phyloP scores from a whole-genome alignment of 345 rosid genomes.

The Eucalyptus viminalis region DNA sequence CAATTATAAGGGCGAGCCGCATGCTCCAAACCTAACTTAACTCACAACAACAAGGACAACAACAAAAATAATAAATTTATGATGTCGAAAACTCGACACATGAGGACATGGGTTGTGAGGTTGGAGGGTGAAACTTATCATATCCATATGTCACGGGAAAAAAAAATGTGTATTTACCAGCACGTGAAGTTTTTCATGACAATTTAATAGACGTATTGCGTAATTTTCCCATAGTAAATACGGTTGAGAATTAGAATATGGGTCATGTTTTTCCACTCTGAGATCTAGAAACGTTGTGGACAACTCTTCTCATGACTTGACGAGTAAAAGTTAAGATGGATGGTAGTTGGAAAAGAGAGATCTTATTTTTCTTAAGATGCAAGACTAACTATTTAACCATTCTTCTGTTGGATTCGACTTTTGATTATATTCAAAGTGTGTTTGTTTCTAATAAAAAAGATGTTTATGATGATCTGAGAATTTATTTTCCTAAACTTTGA shows the following conservation, averaged over 20 bases:
- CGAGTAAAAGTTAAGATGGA: not conserved
- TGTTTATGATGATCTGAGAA: not conserved
- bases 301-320: not conserved
- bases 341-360: not conserved
- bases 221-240: not conserved
- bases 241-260: accelerated
- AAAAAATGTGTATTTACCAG: not conserved
- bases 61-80: not conserved
- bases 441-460: too few species aligned
- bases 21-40: not conserved
- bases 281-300: not conserved
- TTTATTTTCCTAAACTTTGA: not conserved
- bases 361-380: not conserved
- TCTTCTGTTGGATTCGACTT: accelerated
- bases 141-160: not conserved
- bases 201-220: not conserved
- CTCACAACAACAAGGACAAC: not conserved
- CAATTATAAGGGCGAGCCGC: too few species aligned
- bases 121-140: not conserved
- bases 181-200: not conserved
- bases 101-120: not conserved
- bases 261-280: not conserved
- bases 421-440: accelerated
- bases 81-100: accelerated
- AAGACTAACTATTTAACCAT: not conserved